Evolutionary conservation across 2,329 filamentous ascomycete genomes (phyloP).

Genomic region (Thielaviopsis euricoi): DNA sequence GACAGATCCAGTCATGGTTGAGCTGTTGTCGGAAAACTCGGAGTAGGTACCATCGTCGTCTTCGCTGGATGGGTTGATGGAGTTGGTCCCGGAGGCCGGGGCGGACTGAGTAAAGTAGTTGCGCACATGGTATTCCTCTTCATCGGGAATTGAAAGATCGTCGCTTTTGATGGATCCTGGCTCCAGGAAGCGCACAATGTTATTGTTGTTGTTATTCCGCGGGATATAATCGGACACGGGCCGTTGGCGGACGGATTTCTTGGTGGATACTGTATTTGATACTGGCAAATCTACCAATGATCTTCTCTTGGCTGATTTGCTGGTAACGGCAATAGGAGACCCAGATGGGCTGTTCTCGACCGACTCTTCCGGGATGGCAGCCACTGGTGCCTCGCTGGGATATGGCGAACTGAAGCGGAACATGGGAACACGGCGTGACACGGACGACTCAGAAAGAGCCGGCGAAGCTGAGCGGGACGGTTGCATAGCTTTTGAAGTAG

Average conservation of each 20-base stretch:
- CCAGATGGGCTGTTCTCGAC: not conserved
- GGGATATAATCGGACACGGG: slow-evolving; percentile 24
- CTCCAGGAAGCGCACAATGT: slow-evolving; percentile 31
- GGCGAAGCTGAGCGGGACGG: slow-evolving; percentile 20
- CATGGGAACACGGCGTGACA: slow-evolving; percentile 5
- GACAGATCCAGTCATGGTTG: slow-evolving; percentile 15
- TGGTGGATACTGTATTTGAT: slow-evolving; percentile 3
- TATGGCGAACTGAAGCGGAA: slow-evolving; percentile 10
- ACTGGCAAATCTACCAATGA: slow-evolving; percentile 1
- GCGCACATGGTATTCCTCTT: slow-evolving; percentile 9
- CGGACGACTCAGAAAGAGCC: slow-evolving; percentile 4
- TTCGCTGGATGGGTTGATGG: slow-evolving; percentile 24
- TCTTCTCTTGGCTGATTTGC: not conserved
- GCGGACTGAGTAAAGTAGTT: slow-evolving; percentile 6
- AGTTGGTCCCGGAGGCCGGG: not conserved
- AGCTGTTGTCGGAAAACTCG: slow-evolving; percentile 30
- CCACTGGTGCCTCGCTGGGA: slow-evolving; percentile 5
- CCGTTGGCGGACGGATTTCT: slow-evolving; percentile 15
- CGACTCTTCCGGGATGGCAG: slow-evolving; percentile 8
- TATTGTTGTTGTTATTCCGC: slow-evolving; percentile 25
- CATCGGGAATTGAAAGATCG: slow-evolving; percentile 2
- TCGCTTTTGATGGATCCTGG: not conserved
- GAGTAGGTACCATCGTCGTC: slow-evolving; percentile 26
- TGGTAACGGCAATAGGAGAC: not conserved
- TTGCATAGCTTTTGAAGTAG: not conserved